Conservation (phyloP, 73 alveolate genomes). For the Paramecium primaurelia region DNA sequence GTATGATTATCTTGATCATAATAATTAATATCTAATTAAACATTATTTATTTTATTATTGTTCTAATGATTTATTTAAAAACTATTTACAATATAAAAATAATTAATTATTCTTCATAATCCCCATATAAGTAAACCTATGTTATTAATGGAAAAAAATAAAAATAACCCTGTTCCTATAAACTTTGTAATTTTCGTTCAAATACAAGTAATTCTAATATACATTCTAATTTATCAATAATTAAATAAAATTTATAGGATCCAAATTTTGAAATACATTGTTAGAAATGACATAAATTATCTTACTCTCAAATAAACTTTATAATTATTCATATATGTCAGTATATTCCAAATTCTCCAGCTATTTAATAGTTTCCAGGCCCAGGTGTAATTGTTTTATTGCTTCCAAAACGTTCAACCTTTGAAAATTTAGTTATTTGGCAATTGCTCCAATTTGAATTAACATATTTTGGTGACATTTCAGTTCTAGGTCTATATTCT, state of each 20-base stretch:
- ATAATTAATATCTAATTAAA: no score
- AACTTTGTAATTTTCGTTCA: no score
- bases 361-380: neutral
- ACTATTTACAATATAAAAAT: no score
- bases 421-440: neutral
- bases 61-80: no score
- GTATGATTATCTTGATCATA: no score
- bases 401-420: neutral
- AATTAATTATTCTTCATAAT: no score
- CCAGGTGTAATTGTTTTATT: neutral
- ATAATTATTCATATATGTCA: neutral
- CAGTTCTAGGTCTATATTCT: neutral
- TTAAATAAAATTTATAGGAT: neutral
- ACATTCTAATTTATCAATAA: no score
- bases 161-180: no score
- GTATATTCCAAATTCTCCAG: conserved; percentile 7
- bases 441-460: neutral
- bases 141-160: no score
- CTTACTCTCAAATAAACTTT: conserved; percentile 29
- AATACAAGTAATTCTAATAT: no score
- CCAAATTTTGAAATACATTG: neutral
- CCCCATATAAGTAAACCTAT: no score
- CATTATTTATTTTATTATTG: no score
- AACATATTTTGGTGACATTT: neutral
- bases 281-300: neutral